Evolutionary conservation across 73 alveolate genomes (phyloP).

Genomic region (Stentor coeruleus): DNA sequence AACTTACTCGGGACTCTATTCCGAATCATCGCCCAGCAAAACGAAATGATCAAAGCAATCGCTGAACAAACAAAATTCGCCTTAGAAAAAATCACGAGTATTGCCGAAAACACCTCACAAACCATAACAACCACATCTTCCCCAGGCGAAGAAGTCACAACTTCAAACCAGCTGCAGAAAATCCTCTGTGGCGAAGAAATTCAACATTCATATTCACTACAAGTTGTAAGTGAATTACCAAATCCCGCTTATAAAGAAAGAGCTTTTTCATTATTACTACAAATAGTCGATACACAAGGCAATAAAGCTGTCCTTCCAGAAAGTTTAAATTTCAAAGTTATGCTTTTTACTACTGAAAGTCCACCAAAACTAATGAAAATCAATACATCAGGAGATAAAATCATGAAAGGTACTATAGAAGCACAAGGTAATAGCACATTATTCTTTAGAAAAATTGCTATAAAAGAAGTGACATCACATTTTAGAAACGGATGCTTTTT

Average conservation of each 20-base stretch:
- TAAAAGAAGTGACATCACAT: constrained; percentile 18
- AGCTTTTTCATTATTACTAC: not conserved
- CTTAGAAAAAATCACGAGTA: not conserved
- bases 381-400: not conserved
- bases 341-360: constrained; percentile 1
- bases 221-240: constrained; percentile 9
- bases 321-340: not conserved
- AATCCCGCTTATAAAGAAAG: constrained; percentile 17
- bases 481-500: constrained; percentile 19
- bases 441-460: constrained; percentile 4
- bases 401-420: constrained; percentile 22
- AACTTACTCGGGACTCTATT: not conserved
- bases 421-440: constrained; percentile 20
- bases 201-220: not conserved
- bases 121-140: not conserved
- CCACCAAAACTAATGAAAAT: constrained; percentile 12
- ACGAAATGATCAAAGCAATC: not conserved
- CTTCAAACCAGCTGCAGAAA: not conserved
- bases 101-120: not conserved
- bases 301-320: not conserved
- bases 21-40: constrained; percentile 11
- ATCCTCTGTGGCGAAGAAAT: not conserved
- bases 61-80: not conserved
- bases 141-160: not conserved
- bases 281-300: not conserved